Base-by-base conservation (phyloP, 2,329 filamentous ascomycete genomes). In the Botryotinia calthae region DNA sequence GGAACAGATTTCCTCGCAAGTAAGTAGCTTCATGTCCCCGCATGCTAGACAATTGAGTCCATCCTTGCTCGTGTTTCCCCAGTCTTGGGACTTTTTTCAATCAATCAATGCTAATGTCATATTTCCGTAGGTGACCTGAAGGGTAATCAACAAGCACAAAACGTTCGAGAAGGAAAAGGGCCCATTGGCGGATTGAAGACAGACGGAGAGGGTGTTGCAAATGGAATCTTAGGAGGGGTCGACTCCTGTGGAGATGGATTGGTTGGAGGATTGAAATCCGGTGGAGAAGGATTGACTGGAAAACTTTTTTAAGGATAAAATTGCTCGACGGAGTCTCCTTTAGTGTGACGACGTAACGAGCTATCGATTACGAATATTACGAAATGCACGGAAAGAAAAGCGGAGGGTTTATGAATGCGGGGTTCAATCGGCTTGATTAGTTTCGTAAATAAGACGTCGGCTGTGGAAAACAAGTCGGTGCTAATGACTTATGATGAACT, bases 1-100 rank as follows among this genome's bases (percentile, higher is more conserved):
- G 82, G 82, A 28, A 74, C 83, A 73, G 82, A 83, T 75, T 83
- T 83, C 73, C 64, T 81, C 5, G 80, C 79, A 71, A 78, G 82
- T 83, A 72, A 78, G 79, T 77, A 46, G 25, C 10, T 37, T 20
- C 25, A 12, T 40, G 31, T 31, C 25, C 25, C 5, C 31, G 20
- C 14, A n/a, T 31, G 25, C 9, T n/a, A 56, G 8, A 42, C 31
- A 4, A 37, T 67, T 22, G 64, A 28, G n/a, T 14, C 16, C 8
- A 10, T 40, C 22, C 40, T 18, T 16, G 31, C 34, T n/a, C 28
- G n/a, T 14, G 9, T 25, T 31, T 67, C 25, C 25, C 7, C 25
- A 56, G 0, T 56, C 10, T 9, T 28, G 4, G 22, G 48, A 28
- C 10, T 25, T 2, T 65, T 22, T 22, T 28, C 34, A 14, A 56